Evolutionary conservation across 1,284 basidiomycete genomes (phyloP), one percentile per base, ranked within the genome.

Genomic region (Porodaedalea pini): DNA sequence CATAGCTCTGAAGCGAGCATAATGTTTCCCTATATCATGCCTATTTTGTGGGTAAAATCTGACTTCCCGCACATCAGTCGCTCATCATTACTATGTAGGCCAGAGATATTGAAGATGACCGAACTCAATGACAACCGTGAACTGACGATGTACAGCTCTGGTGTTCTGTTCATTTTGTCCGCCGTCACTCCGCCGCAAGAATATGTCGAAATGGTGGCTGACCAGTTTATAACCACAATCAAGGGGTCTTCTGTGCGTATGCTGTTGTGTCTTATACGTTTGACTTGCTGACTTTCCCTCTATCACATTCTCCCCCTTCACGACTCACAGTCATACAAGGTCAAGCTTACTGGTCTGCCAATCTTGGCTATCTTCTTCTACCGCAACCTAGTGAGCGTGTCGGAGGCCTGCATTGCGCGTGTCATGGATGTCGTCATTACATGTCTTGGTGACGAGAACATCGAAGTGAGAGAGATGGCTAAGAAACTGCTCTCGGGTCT

Each of bases 391-490:
- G 73, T 92, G 60, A 80, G 85, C 57, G 82, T 94, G 54, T 82
- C 90, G 25, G 79, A 85, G 53, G 72, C 75, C 11, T 82, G 82
- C 41, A 81, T 89, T 54, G 77, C 80, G 25, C 82, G 79, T 64
- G 82, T 92, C 62, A 86, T 93, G 80, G 88, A 91, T 61, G 83
- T 90, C 32, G 76, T 96, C 48, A 78, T 92, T 27, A 83, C 88
- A 51, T 94, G 94, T 68, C 75, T 98, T 50, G 79, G 82, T 25
- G 94, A 98, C 69, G 89, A 92, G 67, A 96, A 96, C 67, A 86
- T 95, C 53, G 94, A 98, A 74, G 94, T 98, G 29, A 83, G 94
- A 60, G 92, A 94, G 70, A 94, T 91, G 80, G 91, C 93, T n/a
- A 91, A 91, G 3, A 88, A 88, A 73, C 90, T 92, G 40, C 76